Percentiles rank a stretch among this genome's conserved stretches.
These are phyloP conservation scores for Paraphaeosphaeria minitans DNA, from an alignment of 2,329 filamentous ascomycete genomes.

Conservation along the genomic window DNA sequence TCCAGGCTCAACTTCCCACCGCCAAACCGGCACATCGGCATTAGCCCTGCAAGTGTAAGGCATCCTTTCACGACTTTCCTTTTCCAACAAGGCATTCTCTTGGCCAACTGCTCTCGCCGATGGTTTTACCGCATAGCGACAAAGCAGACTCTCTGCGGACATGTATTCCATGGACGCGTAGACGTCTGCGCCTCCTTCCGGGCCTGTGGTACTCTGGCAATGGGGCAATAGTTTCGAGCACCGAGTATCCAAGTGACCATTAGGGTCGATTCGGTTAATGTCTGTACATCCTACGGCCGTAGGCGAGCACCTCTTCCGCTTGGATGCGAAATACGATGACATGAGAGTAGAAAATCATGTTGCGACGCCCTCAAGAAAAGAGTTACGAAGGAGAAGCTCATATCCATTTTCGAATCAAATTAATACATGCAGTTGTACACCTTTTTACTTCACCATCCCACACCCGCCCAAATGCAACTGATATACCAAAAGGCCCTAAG, in stretches of 20 bases:
- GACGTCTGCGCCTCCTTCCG: background rate
- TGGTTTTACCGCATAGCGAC: too few relatives aligned
- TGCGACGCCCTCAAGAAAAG: background rate
- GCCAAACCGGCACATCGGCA: background rate
- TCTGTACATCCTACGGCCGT: background rate
- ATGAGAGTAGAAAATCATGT: background rate
- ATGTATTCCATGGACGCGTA: background rate
- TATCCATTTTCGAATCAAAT: constrained; percentile 1
- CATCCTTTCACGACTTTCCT: background rate
- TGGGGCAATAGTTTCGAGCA: background rate
- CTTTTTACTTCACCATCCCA: background rate
- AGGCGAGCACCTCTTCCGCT: background rate
- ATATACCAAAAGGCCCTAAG: background rate
- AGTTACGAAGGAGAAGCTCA: background rate
- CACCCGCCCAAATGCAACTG: background rate
- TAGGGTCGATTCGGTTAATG: background rate
- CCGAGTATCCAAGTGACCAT: background rate
- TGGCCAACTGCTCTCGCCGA: background rate
- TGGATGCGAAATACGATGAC: background rate
- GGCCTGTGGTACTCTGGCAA: background rate
- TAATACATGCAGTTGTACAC: constrained; percentile 3
- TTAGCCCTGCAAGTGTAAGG: background rate
- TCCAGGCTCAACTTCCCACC: background rate
- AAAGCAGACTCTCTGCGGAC: background rate
- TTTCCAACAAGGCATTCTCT: background rate